Percentiles rank a stretch among this genome's conserved stretches.
Evolutionary conservation across 2,329 filamentous ascomycete species (phyloP).

Genomic region (Exophiala xenobiotica): DNA sequence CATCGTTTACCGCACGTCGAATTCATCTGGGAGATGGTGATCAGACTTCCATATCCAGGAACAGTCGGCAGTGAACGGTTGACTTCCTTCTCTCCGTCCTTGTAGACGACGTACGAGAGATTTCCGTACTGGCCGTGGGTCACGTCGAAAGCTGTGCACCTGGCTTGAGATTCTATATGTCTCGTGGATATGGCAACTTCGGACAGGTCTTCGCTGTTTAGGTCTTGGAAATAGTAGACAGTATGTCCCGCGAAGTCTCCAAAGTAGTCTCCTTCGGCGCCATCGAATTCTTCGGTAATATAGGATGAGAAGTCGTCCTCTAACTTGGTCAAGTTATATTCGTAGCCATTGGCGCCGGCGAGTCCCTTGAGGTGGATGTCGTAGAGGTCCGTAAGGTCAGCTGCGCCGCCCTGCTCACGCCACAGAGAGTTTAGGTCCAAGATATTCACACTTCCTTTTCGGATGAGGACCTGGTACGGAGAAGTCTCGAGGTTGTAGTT

Average conservation of each 20-base stretch:
- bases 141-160: conserved; percentile 20
- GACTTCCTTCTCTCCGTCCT: conserved; percentile 22
- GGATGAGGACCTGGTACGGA: conserved; percentile 4
- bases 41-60: conserved; percentile 20
- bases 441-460: conserved; percentile 19
- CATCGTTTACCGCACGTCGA: conserved; percentile 25
- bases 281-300: background rate
- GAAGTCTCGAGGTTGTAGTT: conserved; percentile 27
- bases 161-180: conserved; percentile 18
- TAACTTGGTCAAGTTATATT: conserved; percentile 47
- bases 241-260: conserved; percentile 13
- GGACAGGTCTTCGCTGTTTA: conserved; percentile 13
- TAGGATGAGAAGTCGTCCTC: conserved; percentile 39
- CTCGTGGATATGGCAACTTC: conserved; percentile 9
- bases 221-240: conserved; percentile 25
- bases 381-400: conserved; percentile 15
- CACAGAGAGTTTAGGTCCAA: conserved; percentile 19
- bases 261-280: conserved; percentile 7
- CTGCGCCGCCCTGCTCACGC: background rate
- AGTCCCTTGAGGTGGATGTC: conserved; percentile 21
- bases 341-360: background rate
- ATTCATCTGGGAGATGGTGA: conserved; percentile 19
- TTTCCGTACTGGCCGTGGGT: conserved; percentile 22
- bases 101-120: conserved; percentile 22
- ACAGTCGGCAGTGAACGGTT: conserved; percentile 18